Evolutionary conservation across 2,329 filamentous ascomycete species (phyloP).

Genomic region (Beauveria australis): DNA sequence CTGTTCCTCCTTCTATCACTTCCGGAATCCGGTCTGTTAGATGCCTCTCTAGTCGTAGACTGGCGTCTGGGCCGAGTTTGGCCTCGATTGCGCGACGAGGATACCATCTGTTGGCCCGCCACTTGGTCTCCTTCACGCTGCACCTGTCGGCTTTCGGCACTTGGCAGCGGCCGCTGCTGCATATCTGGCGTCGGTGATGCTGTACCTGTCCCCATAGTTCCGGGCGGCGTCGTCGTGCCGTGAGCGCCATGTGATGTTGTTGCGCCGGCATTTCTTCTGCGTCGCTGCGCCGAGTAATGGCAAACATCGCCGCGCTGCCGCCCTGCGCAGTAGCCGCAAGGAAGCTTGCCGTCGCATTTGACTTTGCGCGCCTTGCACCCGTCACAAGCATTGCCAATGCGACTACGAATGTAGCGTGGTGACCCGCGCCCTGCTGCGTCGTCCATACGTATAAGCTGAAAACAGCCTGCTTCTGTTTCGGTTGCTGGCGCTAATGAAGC

Average conservation of each 20-base stretch:
- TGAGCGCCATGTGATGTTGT: background rate
- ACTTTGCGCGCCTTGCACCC: conserved; percentile 47
- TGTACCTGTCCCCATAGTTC: background rate
- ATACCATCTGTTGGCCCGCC: background rate
- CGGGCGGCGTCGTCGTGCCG: conserved; percentile 1
- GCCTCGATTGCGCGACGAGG: background rate
- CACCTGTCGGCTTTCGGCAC: background rate
- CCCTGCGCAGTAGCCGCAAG: conserved; percentile 41
- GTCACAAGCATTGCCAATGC: conserved; percentile 46
- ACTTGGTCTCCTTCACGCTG: background rate
- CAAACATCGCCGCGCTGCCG: conserved; percentile 36
- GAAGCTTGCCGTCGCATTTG: conserved; percentile 46
- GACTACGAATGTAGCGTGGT: conserved; percentile 26
- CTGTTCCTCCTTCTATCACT: background rate
- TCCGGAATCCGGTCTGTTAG: background rate
- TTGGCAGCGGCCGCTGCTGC: background rate
- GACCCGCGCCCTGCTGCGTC: background rate
- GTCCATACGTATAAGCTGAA: conserved; percentile 1
- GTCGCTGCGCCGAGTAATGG: conserved; percentile 38
- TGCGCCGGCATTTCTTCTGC: conserved; percentile 23
- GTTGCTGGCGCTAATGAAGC: background rate
- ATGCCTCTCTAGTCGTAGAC: conserved; percentile 13
- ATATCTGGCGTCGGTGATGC: conserved; percentile 3
- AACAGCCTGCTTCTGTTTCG: background rate
- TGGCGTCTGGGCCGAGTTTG: background rate